Evolutionary conservation across 371 early-diverging fungal genomes (phyloP).

Genomic region (Mortierella sp.): DNA sequence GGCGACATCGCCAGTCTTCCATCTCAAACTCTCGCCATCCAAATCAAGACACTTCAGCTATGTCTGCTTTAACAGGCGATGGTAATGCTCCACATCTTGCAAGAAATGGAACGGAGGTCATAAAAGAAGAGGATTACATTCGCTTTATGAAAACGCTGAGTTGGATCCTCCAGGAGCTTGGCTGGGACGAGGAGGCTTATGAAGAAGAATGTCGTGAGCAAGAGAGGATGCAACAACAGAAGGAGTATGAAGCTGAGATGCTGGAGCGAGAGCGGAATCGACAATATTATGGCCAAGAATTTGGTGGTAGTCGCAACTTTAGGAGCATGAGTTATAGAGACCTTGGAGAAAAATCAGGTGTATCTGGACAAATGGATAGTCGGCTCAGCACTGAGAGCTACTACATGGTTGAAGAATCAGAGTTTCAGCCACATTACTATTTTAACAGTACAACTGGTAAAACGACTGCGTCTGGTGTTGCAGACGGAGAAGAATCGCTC

Average conservation of each 20-base stretch:
- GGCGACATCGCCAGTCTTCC: conserved; percentile 12
- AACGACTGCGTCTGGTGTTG: neutral
- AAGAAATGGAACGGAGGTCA: conserved; percentile 4
- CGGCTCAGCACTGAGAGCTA: conserved; percentile 26
- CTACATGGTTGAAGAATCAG: conserved; percentile 22
- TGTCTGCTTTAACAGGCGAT: conserved; percentile 4
- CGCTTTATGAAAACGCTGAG: conserved; percentile 52
- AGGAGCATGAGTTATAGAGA: neutral
- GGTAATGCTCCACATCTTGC: neutral
- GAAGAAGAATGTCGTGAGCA: conserved; percentile 39
- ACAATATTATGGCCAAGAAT: conserved; percentile 5
- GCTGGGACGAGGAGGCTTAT: conserved; percentile 45
- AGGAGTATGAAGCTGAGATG: conserved; percentile 6
- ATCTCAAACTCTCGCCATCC: conserved; percentile 11
- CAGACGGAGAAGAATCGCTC: neutral
- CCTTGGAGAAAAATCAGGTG: neutral
- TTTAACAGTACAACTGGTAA: neutral
- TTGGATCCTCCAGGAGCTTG: conserved; percentile 43
- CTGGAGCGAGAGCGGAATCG: conserved; percentile 4
- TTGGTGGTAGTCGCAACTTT: neutral
- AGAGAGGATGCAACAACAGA: conserved; percentile 19
- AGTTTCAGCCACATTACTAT: conserved; percentile 7
- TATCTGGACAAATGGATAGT: conserved; percentile 12
- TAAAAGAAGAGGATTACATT: conserved; percentile 45
- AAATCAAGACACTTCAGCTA: conserved; percentile 16